A percentile compares a stretch with the other conserved stretches of the same genome.
Conservation (phyloP, 2,329 filamentous ascomycete genomes). For the Pseudogymnoascus sp. region DNA sequence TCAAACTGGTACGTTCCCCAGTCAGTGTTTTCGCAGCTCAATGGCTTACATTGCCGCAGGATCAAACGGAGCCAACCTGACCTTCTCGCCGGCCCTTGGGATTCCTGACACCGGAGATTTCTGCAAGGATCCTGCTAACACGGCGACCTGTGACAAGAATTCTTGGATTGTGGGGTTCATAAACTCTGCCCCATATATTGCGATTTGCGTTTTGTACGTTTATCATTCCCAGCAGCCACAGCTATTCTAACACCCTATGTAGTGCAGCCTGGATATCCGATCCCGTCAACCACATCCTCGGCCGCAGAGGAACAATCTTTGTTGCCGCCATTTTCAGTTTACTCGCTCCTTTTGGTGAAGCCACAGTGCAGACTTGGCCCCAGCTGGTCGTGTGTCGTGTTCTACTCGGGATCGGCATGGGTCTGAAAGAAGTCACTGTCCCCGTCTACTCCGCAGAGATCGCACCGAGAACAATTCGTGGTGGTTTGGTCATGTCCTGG, state of each 20-base stretch:
- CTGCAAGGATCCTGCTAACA: background rate
- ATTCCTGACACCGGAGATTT: conserved; percentile 22
- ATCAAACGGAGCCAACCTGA: conserved; percentile 38
- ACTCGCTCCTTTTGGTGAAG: conserved; percentile 49
- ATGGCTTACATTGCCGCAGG: conserved; percentile 39
- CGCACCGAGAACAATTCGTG: conserved; percentile 42
- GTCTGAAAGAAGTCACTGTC: conserved; percentile 41
- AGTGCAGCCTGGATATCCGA: conserved; percentile 60
- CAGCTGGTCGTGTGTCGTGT: conserved; percentile 46
- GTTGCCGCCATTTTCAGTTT: conserved; percentile 55
- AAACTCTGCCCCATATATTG: conserved; percentile 46
- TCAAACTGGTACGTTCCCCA: conserved; percentile 38
- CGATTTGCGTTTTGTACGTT: conserved; percentile 33
- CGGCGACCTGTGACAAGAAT: conserved; percentile 14
- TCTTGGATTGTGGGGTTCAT: conserved; percentile 50
- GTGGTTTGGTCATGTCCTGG: conserved; percentile 75
- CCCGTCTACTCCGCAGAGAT: conserved; percentile 47
- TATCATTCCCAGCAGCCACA: too few species aligned
- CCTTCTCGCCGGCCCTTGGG: conserved; percentile 31
- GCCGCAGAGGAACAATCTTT: conserved; percentile 65
- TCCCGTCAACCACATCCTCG: conserved; percentile 54
- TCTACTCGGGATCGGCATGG: conserved; percentile 54
- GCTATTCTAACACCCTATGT: conserved; percentile 32
- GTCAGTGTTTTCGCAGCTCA: conserved; percentile 36
- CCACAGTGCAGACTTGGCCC: conserved; percentile 48